phyloP scores from a whole-genome alignment of 257 asterid genomes.

The Eucommia ulmoides region DNA sequence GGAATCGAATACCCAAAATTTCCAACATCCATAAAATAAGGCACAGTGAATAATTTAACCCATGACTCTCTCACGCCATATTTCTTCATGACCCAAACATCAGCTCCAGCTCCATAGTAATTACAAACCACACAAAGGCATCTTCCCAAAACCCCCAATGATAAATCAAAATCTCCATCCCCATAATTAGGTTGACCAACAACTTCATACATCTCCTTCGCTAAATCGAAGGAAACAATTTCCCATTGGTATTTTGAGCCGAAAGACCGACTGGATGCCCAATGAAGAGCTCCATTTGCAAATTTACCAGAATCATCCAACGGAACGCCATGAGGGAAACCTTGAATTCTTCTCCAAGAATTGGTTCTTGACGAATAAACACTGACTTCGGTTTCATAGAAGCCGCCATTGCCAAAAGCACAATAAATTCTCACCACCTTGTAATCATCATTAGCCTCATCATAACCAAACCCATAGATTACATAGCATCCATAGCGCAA shows the following conservation, averaged over 20 bases:
- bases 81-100: slow-evolving; percentile 43
- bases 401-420: slow-evolving; percentile 6
- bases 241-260: slow-evolving; percentile 8
- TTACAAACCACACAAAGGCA: slow-evolving; percentile 21
- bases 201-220: slow-evolving; percentile 20
- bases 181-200: slow-evolving; percentile 28
- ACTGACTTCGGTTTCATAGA: slow-evolving; percentile 13
- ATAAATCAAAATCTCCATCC: slow-evolving; percentile 6
- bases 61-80: slow-evolving; percentile 35
- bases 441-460: slow-evolving; percentile 29
- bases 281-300: slow-evolving; percentile 45
- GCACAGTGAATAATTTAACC: slow-evolving; percentile 24
- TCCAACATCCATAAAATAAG: slow-evolving; percentile 13
- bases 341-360: slow-evolving; percentile 35
- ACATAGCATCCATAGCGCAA: slow-evolving; percentile 11
- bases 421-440: slow-evolving; percentile 38
- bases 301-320: slow-evolving; percentile 18
- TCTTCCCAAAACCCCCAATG: slow-evolving; percentile 26
- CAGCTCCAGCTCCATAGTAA: slow-evolving; percentile 4
- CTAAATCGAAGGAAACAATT: slow-evolving; percentile 31
- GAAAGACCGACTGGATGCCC: slow-evolving; percentile 4
- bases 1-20: slow-evolving; percentile 10
- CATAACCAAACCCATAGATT: slow-evolving; percentile 32
- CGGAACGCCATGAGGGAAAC: slow-evolving; percentile 14
- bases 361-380: slow-evolving; percentile 33